Evolutionary conservation across 192 early-diverging fungal species (phyloP), one percentile per base, ranked within the genome.

Genomic region (Coemansia asiatica): DNA sequence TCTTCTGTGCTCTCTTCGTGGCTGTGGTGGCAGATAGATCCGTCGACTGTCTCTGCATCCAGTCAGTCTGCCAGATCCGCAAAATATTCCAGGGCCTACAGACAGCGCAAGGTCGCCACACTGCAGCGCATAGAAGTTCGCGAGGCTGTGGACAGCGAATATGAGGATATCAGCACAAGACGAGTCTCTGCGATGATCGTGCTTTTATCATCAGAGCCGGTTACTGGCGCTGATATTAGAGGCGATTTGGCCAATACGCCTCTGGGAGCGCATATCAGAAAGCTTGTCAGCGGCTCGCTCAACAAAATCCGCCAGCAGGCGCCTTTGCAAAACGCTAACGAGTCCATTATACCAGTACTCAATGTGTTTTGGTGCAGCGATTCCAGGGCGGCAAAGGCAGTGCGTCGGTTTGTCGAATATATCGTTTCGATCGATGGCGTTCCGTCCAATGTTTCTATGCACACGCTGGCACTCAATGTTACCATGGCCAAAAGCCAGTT

Each of bases 11-110:
- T 81, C n/a, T 49, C 69, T 12, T 69, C 78, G 26, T 75, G 78
- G 78, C 59, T 81, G 33, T 81, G 78, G 78, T 81, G 78, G 78
- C 78, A 75, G 64, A 40, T 81, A 1, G 78, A 81, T 27, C 64
- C 67, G 22, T 18, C 40, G 40, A 12, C 40, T 5, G 40, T 44
- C 12, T 44, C 36, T 26, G 40, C 58, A 10, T 2, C 19, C 23
- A 38, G 26, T 25, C 10, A 46, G 36, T n/a, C 56, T 29, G 15
- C 31, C 56, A 2, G 19, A 19, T 19, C 28, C 0, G 56, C 21
- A 2, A 21, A 22, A 21, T 57, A 57, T 19, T 19, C 56, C 56
- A 36, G n/a, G 21, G 50, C 19, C 2, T 53, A 4, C 23, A 27
- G 26, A 27, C 40, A 44, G 15, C 40, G 40, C 25, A 51, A 51